These are phyloP conservation scores for Lactarius trivialis DNA, from an alignment of 768 basidiomycete species.

Conservation along the genomic window DNA sequence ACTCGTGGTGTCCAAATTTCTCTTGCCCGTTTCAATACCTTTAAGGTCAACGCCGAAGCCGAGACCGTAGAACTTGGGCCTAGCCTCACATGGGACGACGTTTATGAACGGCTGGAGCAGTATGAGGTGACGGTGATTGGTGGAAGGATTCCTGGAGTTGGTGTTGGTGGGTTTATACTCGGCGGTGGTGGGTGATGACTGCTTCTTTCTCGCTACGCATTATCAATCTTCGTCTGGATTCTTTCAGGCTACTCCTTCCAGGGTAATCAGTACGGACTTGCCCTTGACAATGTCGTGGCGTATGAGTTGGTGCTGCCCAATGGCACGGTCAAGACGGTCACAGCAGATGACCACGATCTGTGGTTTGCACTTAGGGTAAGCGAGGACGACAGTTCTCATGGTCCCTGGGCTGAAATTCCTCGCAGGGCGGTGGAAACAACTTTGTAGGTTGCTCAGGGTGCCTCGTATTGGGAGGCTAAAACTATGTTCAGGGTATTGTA, in stretches of 20 bases:
- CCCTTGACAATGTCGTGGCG: conserved; percentile 42
- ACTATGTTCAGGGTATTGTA: conserved; percentile 6
- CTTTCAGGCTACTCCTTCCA: conserved; percentile 50
- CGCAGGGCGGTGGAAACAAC: conserved; percentile 4
- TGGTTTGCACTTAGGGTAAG: conserved; percentile 36
- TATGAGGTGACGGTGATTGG: not conserved
- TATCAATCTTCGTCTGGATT: not conserved
- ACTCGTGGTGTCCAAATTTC: not conserved
- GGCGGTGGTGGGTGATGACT: not conserved
- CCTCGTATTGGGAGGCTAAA: not conserved
- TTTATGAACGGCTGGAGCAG: not conserved
- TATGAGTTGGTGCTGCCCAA: conserved; percentile 50
- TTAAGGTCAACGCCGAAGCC: not conserved
- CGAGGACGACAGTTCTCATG: not conserved
- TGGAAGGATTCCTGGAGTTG: not conserved
- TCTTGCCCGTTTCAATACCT: not conserved
- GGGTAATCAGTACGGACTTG: conserved; percentile 50
- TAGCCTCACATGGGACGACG: not conserved
- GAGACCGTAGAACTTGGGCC: not conserved
- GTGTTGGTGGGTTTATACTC: not conserved
- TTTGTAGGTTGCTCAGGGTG: too few species aligned
- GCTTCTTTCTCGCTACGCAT: not conserved
- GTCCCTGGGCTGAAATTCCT: conserved; percentile 37
- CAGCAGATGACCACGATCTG: conserved; percentile 29
- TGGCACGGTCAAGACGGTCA: conserved; percentile 35